Base-by-base conservation (phyloP, 2,329 filamentous ascomycete species). In the Nakataea oryzae region DNA sequence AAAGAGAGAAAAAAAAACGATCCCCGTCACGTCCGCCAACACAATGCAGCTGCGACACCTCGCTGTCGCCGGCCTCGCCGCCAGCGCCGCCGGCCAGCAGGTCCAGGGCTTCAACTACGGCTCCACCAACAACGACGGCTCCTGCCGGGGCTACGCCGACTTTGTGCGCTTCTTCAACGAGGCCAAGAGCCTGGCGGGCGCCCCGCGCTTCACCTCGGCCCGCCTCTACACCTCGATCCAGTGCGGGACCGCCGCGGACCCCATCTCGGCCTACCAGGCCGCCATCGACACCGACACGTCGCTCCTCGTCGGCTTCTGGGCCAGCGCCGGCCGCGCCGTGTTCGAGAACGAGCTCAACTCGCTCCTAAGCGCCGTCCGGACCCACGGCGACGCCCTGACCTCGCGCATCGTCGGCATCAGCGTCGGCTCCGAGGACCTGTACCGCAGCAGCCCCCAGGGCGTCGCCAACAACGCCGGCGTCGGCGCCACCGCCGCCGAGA, bases 351-450 rank as follows among this genome's bases (percentile, higher is more conserved):
- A 96, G 76, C 76, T 96, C 58, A 72, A 79, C 3, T 91, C 91
- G 17, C 80, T 96, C 59, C 83, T 83, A 72, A 75, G 79, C 56
- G 89, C 91, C 67, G 88, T 93, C 66, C 67, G 74, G 59, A 79
- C 85, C 70, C 92, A 91, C 72, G 90, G 90, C 63, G 74, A 77
- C 12, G 76, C 80, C 58, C 86, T 96, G 69, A 81, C 81, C 54
- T 77, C 80, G 62, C 78, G 89, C 24, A 85, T 96, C 56, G 87
- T 86, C 62, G 92, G 90, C 73, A 93, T 96, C 75, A 93, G 90
- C 0, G 85, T 96, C 61, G 92, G 92, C 65, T 89, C 83, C 67
- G 92, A 96, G 80, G 92, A 96, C 73, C 81, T 95, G 56, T 95
- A 95, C 81, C 88, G 90, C 70, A 83, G 82, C 74, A 90, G 90